These are phyloP conservation scores for Neofusicoccum umdonicola DNA, from an alignment of 2,329 filamentous ascomycete species.

Conservation along the genomic window DNA sequence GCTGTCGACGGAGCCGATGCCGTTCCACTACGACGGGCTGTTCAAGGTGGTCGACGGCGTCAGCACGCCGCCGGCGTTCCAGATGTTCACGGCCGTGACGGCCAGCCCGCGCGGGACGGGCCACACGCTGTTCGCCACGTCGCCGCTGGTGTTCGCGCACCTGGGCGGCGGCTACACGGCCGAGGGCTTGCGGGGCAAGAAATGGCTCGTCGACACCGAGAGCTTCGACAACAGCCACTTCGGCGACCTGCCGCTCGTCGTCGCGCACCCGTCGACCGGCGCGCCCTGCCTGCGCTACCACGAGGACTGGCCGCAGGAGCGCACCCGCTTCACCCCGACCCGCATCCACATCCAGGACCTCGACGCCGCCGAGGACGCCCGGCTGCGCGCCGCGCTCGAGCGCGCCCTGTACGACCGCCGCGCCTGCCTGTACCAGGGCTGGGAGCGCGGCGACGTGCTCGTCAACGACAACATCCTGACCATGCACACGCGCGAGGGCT, in stretches of 20 bases:
- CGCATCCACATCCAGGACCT: conserved; percentile 1
- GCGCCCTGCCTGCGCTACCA: conserved; percentile 55
- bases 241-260: conserved; percentile 45
- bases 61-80: conserved; percentile 40
- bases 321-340: conserved; percentile 51
- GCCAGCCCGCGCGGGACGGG: conserved; percentile 51
- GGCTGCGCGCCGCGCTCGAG: conserved; percentile 34
- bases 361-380: neutral
- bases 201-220: conserved; percentile 47
- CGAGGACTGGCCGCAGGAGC: conserved; percentile 54
- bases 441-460: conserved; percentile 56
- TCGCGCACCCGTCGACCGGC: conserved; percentile 46
- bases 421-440: conserved; percentile 51
- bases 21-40: conserved; percentile 58
- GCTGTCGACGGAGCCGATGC: conserved; percentile 51
- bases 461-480: conserved; percentile 53
- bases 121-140: conserved; percentile 55
- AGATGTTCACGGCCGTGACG: conserved; percentile 51
- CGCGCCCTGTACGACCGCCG: conserved; percentile 50
- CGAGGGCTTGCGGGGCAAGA: neutral
- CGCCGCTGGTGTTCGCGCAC: conserved; percentile 50
- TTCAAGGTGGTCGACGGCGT: conserved; percentile 51
- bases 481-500: conserved; percentile 44
- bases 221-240: conserved; percentile 48
- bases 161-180: conserved; percentile 40